Evolutionary conservation across 345 rosid species (phyloP), one percentile per base, ranked within the genome.

Genomic region (Ceriops decandra): DNA sequence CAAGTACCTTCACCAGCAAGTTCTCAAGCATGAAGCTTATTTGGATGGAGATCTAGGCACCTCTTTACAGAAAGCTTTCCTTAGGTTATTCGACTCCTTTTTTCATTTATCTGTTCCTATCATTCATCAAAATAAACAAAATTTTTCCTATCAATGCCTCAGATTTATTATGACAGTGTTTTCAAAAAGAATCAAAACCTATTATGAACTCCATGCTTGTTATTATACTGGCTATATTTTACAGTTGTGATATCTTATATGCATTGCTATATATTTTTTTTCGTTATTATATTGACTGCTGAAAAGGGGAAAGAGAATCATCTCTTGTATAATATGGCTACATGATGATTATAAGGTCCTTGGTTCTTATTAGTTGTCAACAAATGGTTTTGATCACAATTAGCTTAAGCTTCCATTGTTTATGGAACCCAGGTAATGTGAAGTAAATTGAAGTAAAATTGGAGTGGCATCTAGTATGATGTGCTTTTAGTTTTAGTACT

Each of bases 1-100:
- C 68, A 92, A 90, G 83, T 92, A 65, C 85, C 88, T 92, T 76
- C 98, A 92, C 70, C 89, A 77, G 72, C 95, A 92, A 78, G 91
- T 92, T 71, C 86, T 86, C 68, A 87, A 82, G 78, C 58, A 83
- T 49, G 91, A 78, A 46, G 89, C 86, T 35, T 90, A 84, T 80
- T 69, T 79, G 17, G 80, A 85, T 77, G 98, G 96, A 58, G 95
- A 92, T 66, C 71, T 87, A 38, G 88, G 81, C 66, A 79, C 82
- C 70, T 78, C 96, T 26, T 79, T 85, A 62, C 90, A 87, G 80
- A 87, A 77, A 79, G 82, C 98, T 7, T 92, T 92, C 78, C 84
- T 90, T 86, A 90, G 98, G 98, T 92, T 62, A 38, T 52, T 59
- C 62, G 49, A 38, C 17, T 13, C 16, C 24, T n/a, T 66, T 38